Conservation (phyloP, 1,139 yeast species). For the Debaryomyces coudertii region DNA sequence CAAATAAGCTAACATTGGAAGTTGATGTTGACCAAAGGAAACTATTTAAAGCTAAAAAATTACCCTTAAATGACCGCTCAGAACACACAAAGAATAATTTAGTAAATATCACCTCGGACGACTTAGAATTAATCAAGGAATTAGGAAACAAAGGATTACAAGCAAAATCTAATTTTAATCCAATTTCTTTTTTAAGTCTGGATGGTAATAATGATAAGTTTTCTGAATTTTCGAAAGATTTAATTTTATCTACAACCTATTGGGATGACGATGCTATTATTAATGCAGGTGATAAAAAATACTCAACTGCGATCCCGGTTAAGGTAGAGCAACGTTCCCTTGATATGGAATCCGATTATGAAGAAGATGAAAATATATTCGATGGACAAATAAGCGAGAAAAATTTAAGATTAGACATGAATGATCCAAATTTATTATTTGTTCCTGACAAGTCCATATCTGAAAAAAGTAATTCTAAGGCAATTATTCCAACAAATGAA, state of each 20-base stretch:
- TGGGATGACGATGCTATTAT: conserved; percentile 79
- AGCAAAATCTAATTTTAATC: conserved; percentile 22
- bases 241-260: conserved; percentile 74
- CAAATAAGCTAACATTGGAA: conserved; percentile 55
- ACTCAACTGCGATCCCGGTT: conserved; percentile 16
- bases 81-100: conserved; percentile 14
- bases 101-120: conserved; percentile 34
- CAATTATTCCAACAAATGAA: conserved; percentile 53
- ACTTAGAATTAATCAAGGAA: conserved; percentile 36
- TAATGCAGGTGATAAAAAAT: conserved; percentile 43
- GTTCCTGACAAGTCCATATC: conserved; percentile 44
- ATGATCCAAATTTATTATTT: conserved; percentile 79
- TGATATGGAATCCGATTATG: conserved; percentile 51
- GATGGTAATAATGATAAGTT: conserved; percentile 47
- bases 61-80: not conserved
- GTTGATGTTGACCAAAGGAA: conserved; percentile 51
- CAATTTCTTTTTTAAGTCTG: conserved; percentile 37
- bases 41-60: conserved; percentile 38
- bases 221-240: conserved; percentile 53
- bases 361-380: conserved; percentile 79
- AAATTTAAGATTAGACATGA: conserved; percentile 71
- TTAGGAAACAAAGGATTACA: conserved; percentile 25
- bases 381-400: conserved; percentile 62
- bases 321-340: conserved; percentile 26
- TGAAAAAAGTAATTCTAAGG: conserved; percentile 27